Percentiles rank a stretch among this genome's conserved stretches.
Conservation (phyloP, 164 flowering plant species). For the Houttuynia cordata region DNA sequence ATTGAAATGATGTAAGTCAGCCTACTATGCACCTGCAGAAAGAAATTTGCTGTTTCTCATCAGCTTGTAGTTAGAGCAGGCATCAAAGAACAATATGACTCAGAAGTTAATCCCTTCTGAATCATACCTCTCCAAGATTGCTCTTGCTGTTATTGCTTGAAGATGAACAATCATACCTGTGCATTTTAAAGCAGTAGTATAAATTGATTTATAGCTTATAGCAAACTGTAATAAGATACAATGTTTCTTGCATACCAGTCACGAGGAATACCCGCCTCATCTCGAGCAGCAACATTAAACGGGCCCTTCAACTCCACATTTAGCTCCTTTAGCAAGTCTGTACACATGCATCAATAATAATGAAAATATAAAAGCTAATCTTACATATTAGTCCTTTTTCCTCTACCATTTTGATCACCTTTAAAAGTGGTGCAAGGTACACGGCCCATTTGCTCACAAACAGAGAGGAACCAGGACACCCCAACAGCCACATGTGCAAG, state of each 20-base stretch:
- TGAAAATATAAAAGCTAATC: too few species aligned
- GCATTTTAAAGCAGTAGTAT: slow-evolving; percentile 5
- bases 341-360: background rate
- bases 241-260: slow-evolving; percentile 41
- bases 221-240: background rate
- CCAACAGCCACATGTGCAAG: slow-evolving; percentile 97
- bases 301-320: slow-evolving; percentile 88
- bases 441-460: slow-evolving; percentile 63
- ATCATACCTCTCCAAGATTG: slow-evolving; percentile 53
- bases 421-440: slow-evolving; percentile 62
- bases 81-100: background rate
- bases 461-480: slow-evolving; percentile 68
- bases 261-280: slow-evolving; percentile 91
- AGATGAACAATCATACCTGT: slow-evolving; percentile 57
- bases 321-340: slow-evolving; percentile 67
- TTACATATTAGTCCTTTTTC: background rate
- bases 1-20: slow-evolving; percentile 60
- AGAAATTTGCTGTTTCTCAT: background rate
- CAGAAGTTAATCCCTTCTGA: background rate
- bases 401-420: slow-evolving; percentile 26
- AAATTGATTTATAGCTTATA: background rate
- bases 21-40: slow-evolving; percentile 60
- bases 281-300: slow-evolving; percentile 81
- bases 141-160: slow-evolving; percentile 16
- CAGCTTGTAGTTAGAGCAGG: slow-evolving; percentile 1